phyloP scores from a whole-genome alignment of 768 basidiomycete genomes.

The Boletellus ananiceps region DNA sequence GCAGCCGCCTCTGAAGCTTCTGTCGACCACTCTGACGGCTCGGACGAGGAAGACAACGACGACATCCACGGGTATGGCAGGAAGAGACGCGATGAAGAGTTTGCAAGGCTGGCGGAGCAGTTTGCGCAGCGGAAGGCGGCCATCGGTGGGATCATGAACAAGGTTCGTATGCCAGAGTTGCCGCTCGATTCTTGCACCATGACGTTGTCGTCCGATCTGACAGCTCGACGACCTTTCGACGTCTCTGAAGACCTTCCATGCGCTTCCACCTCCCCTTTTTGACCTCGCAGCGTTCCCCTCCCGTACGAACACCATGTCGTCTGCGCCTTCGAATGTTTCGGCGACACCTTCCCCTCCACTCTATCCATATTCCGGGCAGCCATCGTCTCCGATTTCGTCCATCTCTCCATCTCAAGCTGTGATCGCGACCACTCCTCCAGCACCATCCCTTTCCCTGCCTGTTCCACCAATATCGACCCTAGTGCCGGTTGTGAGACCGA shows the following conservation, averaged over 20 bases:
- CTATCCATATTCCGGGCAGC: background rate
- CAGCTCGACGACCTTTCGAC: constrained; percentile 31
- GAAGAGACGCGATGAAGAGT: constrained; percentile 60
- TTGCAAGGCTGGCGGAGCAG: constrained; percentile 59
- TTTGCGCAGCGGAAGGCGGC: constrained; percentile 67
- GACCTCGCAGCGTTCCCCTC: constrained; percentile 28
- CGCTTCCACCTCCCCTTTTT: constrained; percentile 39
- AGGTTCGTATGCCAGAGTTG: constrained; percentile 39
- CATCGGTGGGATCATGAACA: constrained; percentile 68
- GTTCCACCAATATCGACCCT: constrained; percentile 21
- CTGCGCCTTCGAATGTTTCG: constrained; percentile 21
- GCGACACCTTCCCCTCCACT: constrained; percentile 10
- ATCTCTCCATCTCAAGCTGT: constrained; percentile 8
- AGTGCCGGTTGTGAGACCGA: background rate
- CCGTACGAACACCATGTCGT: constrained; percentile 31
- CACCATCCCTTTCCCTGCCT: constrained; percentile 8
- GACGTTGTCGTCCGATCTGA: background rate
- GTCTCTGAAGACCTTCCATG: constrained; percentile 41
- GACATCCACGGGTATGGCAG: constrained; percentile 54
- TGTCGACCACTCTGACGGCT: constrained; percentile 31
- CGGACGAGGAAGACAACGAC: constrained; percentile 33
- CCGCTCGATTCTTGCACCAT: background rate
- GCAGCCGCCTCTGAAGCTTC: constrained; percentile 20
- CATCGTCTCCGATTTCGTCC: constrained; percentile 4
- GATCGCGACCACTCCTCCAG: background rate